These are phyloP conservation scores for Podila epigama DNA, from an alignment of 192 early-diverging fungal species.

Conservation along the genomic window DNA sequence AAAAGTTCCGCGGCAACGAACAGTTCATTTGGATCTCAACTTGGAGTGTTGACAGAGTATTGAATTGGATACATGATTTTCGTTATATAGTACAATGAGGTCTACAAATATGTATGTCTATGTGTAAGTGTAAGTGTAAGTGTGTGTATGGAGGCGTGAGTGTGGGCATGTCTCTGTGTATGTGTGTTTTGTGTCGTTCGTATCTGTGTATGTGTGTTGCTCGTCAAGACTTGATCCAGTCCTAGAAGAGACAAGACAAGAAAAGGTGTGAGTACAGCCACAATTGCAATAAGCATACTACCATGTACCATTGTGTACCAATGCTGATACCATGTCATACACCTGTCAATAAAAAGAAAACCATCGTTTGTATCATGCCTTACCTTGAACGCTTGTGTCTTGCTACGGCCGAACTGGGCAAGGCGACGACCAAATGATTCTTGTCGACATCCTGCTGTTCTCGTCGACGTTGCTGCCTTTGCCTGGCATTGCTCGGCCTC, in stretches of 20 bases:
- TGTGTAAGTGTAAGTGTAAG: too few species aligned
- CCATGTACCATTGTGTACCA: not conserved
- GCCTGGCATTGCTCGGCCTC: not conserved
- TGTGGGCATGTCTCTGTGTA: not conserved
- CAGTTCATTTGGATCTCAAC: too few species aligned
- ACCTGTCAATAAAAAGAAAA: not conserved
- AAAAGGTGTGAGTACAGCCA: not conserved
- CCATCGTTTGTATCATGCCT: not conserved
- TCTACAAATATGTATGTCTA: too few species aligned
- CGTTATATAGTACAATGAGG: too few species aligned
- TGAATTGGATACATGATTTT: too few species aligned
- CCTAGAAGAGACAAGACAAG: not conserved
- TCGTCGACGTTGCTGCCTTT: not conserved
- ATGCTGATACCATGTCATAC: not conserved
- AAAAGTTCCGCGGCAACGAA: too few species aligned
- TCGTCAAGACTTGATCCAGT: conserved; percentile 1
- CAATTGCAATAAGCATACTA: too few species aligned
- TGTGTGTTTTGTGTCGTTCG: not conserved
- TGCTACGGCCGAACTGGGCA: conserved; percentile 9
- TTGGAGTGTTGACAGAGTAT: too few species aligned
- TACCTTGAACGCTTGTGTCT: conserved; percentile 29
- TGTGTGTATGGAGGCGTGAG: not conserved
- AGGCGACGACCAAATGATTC: conserved; percentile 8
- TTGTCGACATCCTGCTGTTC: not conserved
- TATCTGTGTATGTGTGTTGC: not conserved